Percentiles rank a stretch among this genome's conserved stretches.
phyloP scores from a whole-genome alignment of 768 basidiomycete genomes.

The Suillus paluster region DNA sequence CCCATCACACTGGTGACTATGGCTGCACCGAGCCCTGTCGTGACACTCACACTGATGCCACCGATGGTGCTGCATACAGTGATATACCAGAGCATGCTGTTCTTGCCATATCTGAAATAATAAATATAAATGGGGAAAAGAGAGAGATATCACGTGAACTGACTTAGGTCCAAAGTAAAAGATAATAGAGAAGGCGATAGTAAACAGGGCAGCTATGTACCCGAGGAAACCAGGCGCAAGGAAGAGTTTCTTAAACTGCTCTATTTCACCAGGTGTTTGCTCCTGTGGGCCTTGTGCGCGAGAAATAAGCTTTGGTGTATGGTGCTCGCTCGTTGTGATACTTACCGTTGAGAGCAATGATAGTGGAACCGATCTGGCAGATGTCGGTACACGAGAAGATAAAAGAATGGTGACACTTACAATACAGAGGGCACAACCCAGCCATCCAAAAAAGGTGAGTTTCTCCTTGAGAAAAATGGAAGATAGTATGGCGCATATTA shows the following conservation, averaged over 20 bases:
- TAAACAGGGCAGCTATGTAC: slow-evolving; percentile 67
- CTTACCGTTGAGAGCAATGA: slow-evolving; percentile 89
- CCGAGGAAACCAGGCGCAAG: slow-evolving; percentile 82
- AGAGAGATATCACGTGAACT: slow-evolving; percentile 22
- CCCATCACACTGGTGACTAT: slow-evolving; percentile 82
- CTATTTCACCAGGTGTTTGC: slow-evolving; percentile 68
- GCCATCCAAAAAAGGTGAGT: slow-evolving; percentile 95
- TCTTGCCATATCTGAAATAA: slow-evolving; percentile 72
- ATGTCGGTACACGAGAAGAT: slow-evolving; percentile 1
- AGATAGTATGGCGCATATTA: slow-evolving; percentile 91
- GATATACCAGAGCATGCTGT: slow-evolving; percentile 96
- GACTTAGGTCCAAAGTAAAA: slow-evolving; percentile 84
- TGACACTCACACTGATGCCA: slow-evolving; percentile 92
- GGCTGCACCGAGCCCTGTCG: slow-evolving; percentile 89
- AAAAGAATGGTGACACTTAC: slow-evolving; percentile 46
- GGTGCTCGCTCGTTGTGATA: slow-evolving; percentile 1
- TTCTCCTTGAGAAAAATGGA: slow-evolving; percentile 93
- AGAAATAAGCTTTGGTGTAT: slow-evolving; percentile 1
- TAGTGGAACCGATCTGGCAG: slow-evolving; percentile 75
- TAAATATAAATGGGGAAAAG: slow-evolving; percentile 9
- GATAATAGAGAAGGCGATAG: slow-evolving; percentile 68
- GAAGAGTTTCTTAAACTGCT: slow-evolving; percentile 78
- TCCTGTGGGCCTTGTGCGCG: slow-evolving; percentile 64
- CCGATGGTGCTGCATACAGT: slow-evolving; percentile 96
- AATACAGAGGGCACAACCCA: slow-evolving; percentile 91